phyloP scores from a whole-genome alignment of 108 stramenopile species.

The Aurantiochytrium sp. region DNA sequence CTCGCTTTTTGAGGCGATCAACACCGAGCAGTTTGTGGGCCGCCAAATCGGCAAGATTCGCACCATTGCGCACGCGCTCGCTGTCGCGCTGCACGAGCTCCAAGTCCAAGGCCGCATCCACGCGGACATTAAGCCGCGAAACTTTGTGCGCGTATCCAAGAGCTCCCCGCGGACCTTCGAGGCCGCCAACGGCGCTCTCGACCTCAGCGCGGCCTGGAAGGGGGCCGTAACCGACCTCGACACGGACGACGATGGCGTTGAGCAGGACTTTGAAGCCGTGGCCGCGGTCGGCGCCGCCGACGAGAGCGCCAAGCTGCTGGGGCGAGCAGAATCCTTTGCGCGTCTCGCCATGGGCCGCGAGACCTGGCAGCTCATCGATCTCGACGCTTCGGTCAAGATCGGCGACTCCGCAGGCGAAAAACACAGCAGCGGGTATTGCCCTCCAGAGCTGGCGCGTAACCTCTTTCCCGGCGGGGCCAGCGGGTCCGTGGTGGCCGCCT shows the following conservation, averaged over 20 bases:
- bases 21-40: background rate
- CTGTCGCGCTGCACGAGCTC: background rate
- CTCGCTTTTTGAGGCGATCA: conserved; percentile 3
- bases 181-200: background rate
- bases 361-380: background rate
- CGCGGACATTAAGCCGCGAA: background rate
- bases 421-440: background rate
- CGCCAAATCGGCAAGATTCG: background rate
- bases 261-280: too few relatives aligned
- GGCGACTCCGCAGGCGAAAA: background rate
- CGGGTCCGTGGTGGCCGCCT: background rate
- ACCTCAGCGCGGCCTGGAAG: background rate
- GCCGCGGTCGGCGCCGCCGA: too few relatives aligned
- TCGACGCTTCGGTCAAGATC: background rate
- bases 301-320: too few relatives aligned
- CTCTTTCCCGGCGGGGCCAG: background rate
- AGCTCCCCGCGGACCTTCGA: background rate
- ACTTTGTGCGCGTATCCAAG: background rate
- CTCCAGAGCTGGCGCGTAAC: background rate
- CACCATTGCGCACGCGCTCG: background rate
- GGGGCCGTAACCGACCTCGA: too few relatives aligned
- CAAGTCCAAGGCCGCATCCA: background rate
- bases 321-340: background rate
- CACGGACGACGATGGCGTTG: too few relatives aligned
- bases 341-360: background rate